Conservation (phyloP, 306 rosid genomes). For the Sicyos baderoa region DNA sequence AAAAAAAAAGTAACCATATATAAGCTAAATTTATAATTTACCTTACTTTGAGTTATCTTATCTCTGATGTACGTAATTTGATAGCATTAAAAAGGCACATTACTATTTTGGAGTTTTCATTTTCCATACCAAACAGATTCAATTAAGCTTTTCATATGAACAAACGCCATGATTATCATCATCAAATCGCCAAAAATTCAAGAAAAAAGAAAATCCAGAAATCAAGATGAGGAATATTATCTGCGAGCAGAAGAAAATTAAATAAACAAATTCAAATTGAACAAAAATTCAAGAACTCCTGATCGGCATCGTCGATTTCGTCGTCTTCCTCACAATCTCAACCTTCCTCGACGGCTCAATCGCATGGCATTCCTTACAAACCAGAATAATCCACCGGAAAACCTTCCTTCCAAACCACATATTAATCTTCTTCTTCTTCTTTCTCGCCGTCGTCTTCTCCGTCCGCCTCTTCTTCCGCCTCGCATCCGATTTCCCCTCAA, state of each 20-base stretch:
- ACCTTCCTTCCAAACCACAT: constrained; percentile 36
- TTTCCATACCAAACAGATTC: too few species aligned
- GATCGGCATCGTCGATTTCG: background rate
- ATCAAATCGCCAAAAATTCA: background rate
- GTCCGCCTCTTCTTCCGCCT: constrained; percentile 14
- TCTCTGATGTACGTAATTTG: too few species aligned
- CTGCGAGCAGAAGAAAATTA: background rate
- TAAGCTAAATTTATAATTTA: too few species aligned
- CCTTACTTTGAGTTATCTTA: too few species aligned
- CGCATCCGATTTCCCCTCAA: constrained; percentile 18
- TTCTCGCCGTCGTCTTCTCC: constrained; percentile 10
- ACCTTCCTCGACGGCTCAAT: constrained; percentile 17
- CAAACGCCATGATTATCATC: background rate
- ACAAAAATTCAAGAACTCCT: background rate
- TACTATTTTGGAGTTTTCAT: too few species aligned
- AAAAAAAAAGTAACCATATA: too few species aligned
- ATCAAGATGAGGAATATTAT: background rate
- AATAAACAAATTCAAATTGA: background rate
- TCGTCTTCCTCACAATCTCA: constrained; percentile 11
- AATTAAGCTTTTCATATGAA: background rate
- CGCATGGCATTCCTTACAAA: constrained; percentile 24
- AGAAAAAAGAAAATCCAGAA: background rate
- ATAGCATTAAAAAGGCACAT: too few species aligned
- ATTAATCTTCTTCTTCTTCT: constrained; percentile 1
- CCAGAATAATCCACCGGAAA: constrained; percentile 44